Percentiles rank a stretch among this genome's conserved stretches.
Evolutionary conservation across 2,329 filamentous ascomycete species (phyloP).

Genomic region (Xylariales sp.): DNA sequence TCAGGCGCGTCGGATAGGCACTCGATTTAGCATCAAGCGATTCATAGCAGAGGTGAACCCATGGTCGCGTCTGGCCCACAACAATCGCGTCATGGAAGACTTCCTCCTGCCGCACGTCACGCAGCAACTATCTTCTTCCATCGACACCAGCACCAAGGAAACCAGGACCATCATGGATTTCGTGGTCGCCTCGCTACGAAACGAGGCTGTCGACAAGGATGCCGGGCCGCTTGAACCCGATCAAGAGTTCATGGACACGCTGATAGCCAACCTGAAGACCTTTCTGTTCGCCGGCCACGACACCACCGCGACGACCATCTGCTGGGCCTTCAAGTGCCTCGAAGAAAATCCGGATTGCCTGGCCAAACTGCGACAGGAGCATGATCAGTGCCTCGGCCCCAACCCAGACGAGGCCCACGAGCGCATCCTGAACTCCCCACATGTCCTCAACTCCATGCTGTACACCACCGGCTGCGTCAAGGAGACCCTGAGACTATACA

Average conservation of each 20-base stretch:
- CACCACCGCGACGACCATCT: slow-evolving; percentile 19
- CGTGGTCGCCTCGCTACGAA: background rate
- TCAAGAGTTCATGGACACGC: slow-evolving; percentile 9
- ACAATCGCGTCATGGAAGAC: background rate
- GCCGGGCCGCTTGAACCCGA: background rate
- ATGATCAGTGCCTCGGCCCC: background rate
- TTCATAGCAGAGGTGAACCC: background rate
- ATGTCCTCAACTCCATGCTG: background rate
- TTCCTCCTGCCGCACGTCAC: background rate
- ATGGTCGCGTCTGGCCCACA: background rate
- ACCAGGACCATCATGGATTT: slow-evolving; percentile 3
- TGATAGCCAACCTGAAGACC: slow-evolving; percentile 15
- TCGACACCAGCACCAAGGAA: background rate
- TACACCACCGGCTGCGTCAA: slow-evolving; percentile 3
- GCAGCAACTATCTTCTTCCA: background rate
- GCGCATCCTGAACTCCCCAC: background rate
- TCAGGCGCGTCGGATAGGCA: background rate
- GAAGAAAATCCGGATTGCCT: background rate
- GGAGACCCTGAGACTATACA: slow-evolving; percentile 1
- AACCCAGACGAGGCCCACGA: background rate
- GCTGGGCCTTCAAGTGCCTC: background rate
- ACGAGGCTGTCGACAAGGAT: background rate
- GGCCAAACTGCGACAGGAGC: background rate
- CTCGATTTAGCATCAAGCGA: background rate
- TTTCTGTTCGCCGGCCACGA: slow-evolving; percentile 24